These are phyloP conservation scores for Apiotrichum siamense DNA, from an alignment of 1,284 basidiomycete genomes.

Conservation along the genomic window DNA sequence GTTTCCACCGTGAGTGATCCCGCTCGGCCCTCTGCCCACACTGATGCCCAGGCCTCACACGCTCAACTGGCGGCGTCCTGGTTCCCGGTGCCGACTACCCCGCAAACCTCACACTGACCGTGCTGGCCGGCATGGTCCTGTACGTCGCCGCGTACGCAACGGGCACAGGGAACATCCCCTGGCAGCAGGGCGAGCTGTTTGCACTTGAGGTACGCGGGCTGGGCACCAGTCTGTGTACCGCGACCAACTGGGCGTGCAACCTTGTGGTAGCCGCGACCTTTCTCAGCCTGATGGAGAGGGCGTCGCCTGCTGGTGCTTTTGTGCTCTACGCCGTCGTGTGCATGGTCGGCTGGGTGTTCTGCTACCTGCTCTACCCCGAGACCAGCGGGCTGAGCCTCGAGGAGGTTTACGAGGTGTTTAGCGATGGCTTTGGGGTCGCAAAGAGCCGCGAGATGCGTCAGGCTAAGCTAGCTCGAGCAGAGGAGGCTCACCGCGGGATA, in stretches of 20 bases:
- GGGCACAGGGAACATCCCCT: conserved; percentile 71
- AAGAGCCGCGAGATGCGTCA: conserved; percentile 44
- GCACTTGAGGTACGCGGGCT: conserved; percentile 69
- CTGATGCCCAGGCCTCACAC: conserved; percentile 57
- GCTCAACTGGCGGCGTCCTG: conserved; percentile 60
- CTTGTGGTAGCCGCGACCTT: conserved; percentile 69
- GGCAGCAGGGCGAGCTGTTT: conserved; percentile 82
- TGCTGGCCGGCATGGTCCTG: conserved; percentile 71
- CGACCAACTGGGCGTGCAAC: conserved; percentile 71
- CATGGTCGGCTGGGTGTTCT: conserved; percentile 63
- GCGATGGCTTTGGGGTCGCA: conserved; percentile 49
- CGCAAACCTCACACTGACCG: conserved; percentile 59
- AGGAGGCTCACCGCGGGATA: no score
- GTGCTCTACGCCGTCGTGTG: conserved; percentile 73
- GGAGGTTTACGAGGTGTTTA: conserved; percentile 52
- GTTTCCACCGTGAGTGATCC: not conserved
- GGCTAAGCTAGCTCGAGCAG: no score
- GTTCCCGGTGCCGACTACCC: conserved; percentile 62
- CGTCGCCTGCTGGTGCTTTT: conserved; percentile 71
- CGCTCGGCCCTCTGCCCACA: not conserved
- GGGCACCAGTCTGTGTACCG: conserved; percentile 70
- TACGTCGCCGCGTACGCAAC: conserved; percentile 78
- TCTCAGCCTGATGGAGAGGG: conserved; percentile 66
- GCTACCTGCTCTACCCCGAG: conserved; percentile 66
- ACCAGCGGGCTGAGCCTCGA: conserved; percentile 50